These are phyloP conservation scores for Trichoderma aggressivum DNA, from an alignment of 2,329 filamentous ascomycete genomes.

Conservation along the genomic window DNA sequence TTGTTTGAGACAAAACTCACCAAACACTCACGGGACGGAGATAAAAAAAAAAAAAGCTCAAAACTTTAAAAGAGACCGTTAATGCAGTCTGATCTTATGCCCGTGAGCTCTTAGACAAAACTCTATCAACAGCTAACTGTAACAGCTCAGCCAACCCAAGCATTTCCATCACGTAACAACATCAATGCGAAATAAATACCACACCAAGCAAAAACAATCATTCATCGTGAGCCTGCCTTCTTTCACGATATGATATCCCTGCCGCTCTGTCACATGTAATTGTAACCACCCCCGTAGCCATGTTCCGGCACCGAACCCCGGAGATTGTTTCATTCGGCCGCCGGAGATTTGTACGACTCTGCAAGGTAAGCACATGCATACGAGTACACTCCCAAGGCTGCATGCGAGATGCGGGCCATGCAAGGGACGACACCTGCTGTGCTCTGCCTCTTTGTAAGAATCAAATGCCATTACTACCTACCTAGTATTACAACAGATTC, in stretches of 20 bases:
- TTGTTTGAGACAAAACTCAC: not conserved
- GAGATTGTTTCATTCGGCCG: not conserved
- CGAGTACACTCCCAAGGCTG: not conserved
- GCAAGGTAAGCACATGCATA: not conserved
- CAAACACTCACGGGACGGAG: not conserved
- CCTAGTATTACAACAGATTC: not conserved
- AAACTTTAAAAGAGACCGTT: not conserved
- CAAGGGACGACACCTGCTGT: not conserved
- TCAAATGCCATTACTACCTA: not conserved
- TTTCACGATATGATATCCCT: not conserved
- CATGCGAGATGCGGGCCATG: not conserved
- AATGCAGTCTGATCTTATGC: not conserved
- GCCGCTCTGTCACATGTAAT: not conserved
- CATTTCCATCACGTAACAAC: not conserved
- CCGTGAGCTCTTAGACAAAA: conserved; percentile 1
- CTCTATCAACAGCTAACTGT: not conserved
- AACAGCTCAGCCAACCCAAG: not conserved
- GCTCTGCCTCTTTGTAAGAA: not conserved
- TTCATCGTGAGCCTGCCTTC: not conserved
- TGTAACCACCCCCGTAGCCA: not conserved
- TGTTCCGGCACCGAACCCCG: not conserved
- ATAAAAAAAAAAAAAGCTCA: not conserved
- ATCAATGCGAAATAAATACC: not conserved
- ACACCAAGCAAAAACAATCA: not conserved
- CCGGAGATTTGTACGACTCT: not conserved